Evolutionary conservation across 768 basidiomycete species (phyloP), one percentile per base, ranked within the genome.

Genomic region (Leccinum subgranulosum): DNA sequence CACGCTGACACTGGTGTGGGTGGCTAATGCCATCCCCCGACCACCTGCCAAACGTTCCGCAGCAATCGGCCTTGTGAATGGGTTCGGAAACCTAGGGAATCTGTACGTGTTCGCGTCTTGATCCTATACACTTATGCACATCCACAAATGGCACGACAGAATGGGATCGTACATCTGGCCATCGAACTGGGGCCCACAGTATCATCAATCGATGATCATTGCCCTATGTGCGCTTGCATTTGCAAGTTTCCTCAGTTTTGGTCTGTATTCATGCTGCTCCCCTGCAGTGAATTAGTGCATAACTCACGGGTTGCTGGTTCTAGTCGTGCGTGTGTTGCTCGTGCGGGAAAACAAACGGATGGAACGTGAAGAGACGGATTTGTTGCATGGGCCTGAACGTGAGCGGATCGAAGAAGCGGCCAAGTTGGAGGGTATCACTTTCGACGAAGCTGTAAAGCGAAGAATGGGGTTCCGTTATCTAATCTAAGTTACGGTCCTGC

Each of bases 151-250:
- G 6, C 34, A 36, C n/a, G 10, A 3, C 48, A 86, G 85, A 4
- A 81, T 84, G 62, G 81, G 83, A 3, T 84, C 84, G 0, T 86
- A 80, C 62, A 77, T 79, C 0, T 87, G 86, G 86, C 81, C 81
- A 62, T 64, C 80, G 3, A 65, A 67, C n/a, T 87, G 85, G 84
- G 76, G 83, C 8, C 85, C 86, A 1, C 62, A 77, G 58, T 87
- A 87, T 62, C 84, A 84, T 49, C 84, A 75, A 45, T 84, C 84
- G 0, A 84, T 87, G 83, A 73, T 75, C 41, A 83, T 87, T 52
- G 73, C 73, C 7, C 59, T 78, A 21, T 69, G 66, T 11, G 62
- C 72, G 14, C 63, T 81, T 12, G 64, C 60, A 3, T 58, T 77
- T 19, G 61, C 70, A 36, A 66, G 69, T 6, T 45, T 66, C 1